These are phyloP conservation scores for Paraphaeosphaeria sporulosa DNA, from an alignment of 2,329 filamentous ascomycete species.

Conservation along the genomic window DNA sequence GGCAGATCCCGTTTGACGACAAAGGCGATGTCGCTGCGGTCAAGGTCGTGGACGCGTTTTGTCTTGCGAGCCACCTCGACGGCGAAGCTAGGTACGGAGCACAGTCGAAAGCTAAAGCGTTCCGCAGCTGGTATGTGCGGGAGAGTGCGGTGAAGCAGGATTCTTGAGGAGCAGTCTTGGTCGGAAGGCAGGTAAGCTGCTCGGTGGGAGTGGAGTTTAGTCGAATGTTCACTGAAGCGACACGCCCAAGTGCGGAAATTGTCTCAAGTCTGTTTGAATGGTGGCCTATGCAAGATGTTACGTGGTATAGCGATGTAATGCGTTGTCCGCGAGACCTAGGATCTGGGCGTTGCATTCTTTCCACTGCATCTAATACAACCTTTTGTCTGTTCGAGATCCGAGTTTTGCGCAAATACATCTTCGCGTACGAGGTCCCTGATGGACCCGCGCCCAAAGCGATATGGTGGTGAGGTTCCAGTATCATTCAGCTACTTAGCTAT, in stretches of 20 bases:
- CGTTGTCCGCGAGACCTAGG: not conserved
- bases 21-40: constrained; percentile 25
- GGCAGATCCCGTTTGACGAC: constrained; percentile 33
- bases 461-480: not conserved
- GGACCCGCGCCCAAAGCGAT: not conserved
- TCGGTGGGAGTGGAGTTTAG: no score
- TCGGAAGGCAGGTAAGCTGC: not conserved
- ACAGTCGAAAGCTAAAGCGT: constrained; percentile 33
- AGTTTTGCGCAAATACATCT: not conserved
- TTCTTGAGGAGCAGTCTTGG: not conserved
- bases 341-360: not conserved
- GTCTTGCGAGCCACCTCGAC: constrained; percentile 36
- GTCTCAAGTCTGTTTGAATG: not conserved
- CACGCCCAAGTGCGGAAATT: not conserved
- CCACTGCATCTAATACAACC: not conserved
- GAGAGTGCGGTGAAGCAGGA: constrained; percentile 2
- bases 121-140: constrained; percentile 32
- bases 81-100: constrained; percentile 20
- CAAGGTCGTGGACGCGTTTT: constrained; percentile 39
- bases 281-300: not conserved
- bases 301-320: not conserved
- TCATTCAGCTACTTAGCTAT: no score
- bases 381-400: not conserved
- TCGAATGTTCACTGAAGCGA: not conserved
- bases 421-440: not conserved